Evolutionary conservation across 1,139 yeast genomes (phyloP).

Genomic region (Suhomyces coccinellae): DNA sequence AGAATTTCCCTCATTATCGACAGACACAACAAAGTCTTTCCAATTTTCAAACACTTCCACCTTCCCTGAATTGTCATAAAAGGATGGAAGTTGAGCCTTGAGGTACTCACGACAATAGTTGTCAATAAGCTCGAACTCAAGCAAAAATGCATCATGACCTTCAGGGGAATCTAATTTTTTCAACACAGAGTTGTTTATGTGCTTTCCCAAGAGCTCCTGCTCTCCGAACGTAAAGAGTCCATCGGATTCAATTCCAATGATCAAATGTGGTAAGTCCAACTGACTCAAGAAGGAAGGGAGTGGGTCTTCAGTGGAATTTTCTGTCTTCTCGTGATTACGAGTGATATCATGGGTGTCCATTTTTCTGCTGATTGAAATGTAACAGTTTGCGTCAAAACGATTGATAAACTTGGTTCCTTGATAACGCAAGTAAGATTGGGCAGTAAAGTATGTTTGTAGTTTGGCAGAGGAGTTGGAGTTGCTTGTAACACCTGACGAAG

Average conservation of each 20-base stretch:
- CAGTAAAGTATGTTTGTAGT: constrained; percentile 89
- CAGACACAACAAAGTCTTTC: constrained; percentile 38
- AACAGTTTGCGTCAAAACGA: constrained; percentile 95
- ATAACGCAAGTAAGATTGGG: constrained; percentile 89
- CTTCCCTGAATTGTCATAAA: constrained; percentile 47
- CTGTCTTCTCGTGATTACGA: constrained; percentile 57
- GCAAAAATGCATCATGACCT: constrained; percentile 94
- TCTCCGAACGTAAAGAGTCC: constrained; percentile 91
- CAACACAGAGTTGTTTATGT: constrained; percentile 68
- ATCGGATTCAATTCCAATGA: constrained; percentile 89
- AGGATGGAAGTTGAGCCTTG: constrained; percentile 53
- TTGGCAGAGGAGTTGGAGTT: constrained; percentile 20
- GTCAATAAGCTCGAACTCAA: constrained; percentile 85
- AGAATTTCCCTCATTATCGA: constrained; percentile 58
- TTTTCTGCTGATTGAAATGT: constrained; percentile 88
- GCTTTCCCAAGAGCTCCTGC: constrained; percentile 77
- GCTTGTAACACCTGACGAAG: constrained; percentile 10
- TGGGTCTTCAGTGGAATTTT: constrained; percentile 35
- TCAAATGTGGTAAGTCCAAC: constrained; percentile 70
- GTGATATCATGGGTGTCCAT: constrained; percentile 93
- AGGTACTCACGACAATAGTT: constrained; percentile 67
- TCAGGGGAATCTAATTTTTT: constrained; percentile 87
- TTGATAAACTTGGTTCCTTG: constrained; percentile 89
- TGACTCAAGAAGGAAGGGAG: constrained; percentile 47
- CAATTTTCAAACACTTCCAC: constrained; percentile 57